phyloP scores from a whole-genome alignment of 495 filamentous ascomycete genomes.

The Penicillium cinerascens region DNA sequence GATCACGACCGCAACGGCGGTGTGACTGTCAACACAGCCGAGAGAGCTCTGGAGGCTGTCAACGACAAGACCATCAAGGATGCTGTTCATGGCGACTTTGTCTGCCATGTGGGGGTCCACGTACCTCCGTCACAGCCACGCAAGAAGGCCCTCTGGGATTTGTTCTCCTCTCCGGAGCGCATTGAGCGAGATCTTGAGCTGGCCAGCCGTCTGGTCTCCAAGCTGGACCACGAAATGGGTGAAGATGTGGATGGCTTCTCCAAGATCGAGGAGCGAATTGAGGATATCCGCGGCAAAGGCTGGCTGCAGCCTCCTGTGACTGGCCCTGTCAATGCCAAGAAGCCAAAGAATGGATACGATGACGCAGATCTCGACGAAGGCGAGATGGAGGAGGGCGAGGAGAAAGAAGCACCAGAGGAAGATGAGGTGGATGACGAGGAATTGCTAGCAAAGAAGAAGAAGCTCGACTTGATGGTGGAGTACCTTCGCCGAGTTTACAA shows the following conservation, averaged over 20 bases:
- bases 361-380: slow-evolving; percentile 68
- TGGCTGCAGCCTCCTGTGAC: slow-evolving; percentile 66
- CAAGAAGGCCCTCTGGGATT: slow-evolving; percentile 96
- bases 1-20: slow-evolving; percentile 37
- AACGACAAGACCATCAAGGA: slow-evolving; percentile 97
- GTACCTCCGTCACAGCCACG: slow-evolving; percentile 78
- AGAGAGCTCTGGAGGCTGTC: slow-evolving; percentile 84
- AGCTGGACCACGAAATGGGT: slow-evolving; percentile 78
- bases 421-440: slow-evolving; percentile 89
- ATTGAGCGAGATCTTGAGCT: slow-evolving; percentile 81
- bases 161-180: slow-evolving; percentile 86
- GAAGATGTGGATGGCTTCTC: slow-evolving; percentile 60
- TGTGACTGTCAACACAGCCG: slow-evolving; percentile 52
- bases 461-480: slow-evolving; percentile 90
- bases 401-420: slow-evolving; percentile 70
- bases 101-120: slow-evolving; percentile 95
- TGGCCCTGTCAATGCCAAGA: slow-evolving; percentile 54
- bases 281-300: slow-evolving; percentile 69
- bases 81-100: slow-evolving; percentile 87
- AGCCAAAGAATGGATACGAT: slow-evolving; percentile 56
- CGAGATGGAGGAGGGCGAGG: slow-evolving; percentile 67
- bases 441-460: slow-evolving; percentile 90
- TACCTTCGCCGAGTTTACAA: slow-evolving; percentile 95
- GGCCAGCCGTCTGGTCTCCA: slow-evolving; percentile 68
- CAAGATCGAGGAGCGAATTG: slow-evolving; percentile 82